Conservation (phyloP, 306 rosid genomes). For the Amphicarpaea edgeworthii region DNA sequence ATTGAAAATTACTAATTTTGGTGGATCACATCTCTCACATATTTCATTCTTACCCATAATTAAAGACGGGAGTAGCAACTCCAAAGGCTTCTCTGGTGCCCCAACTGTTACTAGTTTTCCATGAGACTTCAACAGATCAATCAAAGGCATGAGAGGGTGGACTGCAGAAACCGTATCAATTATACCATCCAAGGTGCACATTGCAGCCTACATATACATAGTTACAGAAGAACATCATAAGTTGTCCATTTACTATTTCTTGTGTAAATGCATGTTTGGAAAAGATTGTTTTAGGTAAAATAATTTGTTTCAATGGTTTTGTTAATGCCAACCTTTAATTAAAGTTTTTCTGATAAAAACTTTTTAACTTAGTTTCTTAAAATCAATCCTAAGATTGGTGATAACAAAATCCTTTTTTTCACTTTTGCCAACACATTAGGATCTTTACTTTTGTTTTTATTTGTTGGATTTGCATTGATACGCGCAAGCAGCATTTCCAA, state of each 20-base stretch:
- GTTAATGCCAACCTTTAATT: not conserved
- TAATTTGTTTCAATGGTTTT: too few relatives aligned
- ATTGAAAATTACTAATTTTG: too few relatives aligned
- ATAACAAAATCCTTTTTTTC: too few relatives aligned
- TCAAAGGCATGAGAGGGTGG: conserved; percentile 53
- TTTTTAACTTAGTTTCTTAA: too few relatives aligned
- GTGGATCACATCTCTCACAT: too few relatives aligned
- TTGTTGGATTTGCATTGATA: too few relatives aligned
- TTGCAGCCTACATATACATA: conserved; percentile 47
- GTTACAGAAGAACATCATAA: not conserved
- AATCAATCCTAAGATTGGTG: too few relatives aligned
- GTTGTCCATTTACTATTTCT: not conserved
- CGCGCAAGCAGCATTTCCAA: too few relatives aligned
- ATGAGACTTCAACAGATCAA: conserved; percentile 39
- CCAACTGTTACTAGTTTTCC: conserved; percentile 50
- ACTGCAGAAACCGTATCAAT: conserved; percentile 57
- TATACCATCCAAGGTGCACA: conserved; percentile 58
- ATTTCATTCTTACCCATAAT: conserved; percentile 37
- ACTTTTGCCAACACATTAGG: too few relatives aligned
- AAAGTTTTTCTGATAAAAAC: too few relatives aligned
- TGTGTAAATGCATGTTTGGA: too few relatives aligned
- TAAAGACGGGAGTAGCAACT: conserved; percentile 47
- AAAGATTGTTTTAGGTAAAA: not conserved
- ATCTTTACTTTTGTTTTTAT: too few relatives aligned
- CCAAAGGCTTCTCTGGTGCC: conserved; percentile 52